These are phyloP conservation scores for Yamadazyma dushanensis DNA, from an alignment of 1,139 yeast genomes.

Conservation along the genomic window DNA sequence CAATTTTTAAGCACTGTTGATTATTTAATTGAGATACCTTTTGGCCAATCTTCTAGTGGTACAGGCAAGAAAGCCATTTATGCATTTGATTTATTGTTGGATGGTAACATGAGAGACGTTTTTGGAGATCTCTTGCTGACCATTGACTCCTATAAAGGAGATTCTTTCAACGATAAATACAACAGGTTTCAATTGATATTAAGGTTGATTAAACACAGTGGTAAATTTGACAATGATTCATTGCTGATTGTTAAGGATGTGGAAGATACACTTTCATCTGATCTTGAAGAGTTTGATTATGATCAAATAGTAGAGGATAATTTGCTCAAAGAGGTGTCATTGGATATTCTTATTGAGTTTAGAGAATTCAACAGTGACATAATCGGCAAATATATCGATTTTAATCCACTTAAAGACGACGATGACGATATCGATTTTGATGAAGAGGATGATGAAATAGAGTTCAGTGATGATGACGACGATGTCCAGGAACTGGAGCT, in stretches of 20 bases:
- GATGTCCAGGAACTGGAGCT: constrained; percentile 19
- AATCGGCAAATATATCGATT: constrained; percentile 45
- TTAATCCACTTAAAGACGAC: constrained; percentile 55
- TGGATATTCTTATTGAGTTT: constrained; percentile 41
- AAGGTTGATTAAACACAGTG: constrained; percentile 10
- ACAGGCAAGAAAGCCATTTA: constrained; percentile 54
- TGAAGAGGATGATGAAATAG: constrained; percentile 35
- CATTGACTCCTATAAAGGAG: constrained; percentile 9
- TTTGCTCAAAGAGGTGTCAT: constrained; percentile 46
- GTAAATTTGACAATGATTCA: background rate
- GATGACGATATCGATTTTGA: constrained; percentile 39
- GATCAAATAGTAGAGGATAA: constrained; percentile 37
- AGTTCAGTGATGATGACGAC: constrained; percentile 46
- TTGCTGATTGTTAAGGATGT: background rate
- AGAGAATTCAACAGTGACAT: constrained; percentile 10
- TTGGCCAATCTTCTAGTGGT: constrained; percentile 35
- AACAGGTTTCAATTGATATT: constrained; percentile 11
- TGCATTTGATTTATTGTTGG: constrained; percentile 52
- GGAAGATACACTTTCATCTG: background rate
- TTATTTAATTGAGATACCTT: constrained; percentile 41
- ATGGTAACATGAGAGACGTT: constrained; percentile 3
- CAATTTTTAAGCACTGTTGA: constrained; percentile 41
- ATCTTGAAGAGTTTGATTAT: constrained; percentile 42
- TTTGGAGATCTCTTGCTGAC: constrained; percentile 9
- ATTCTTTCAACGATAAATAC: constrained; percentile 3